Evolutionary conservation across 2,329 filamentous ascomycete species (phyloP).

Genomic region (Neopestalotiopsis clavispora): DNA sequence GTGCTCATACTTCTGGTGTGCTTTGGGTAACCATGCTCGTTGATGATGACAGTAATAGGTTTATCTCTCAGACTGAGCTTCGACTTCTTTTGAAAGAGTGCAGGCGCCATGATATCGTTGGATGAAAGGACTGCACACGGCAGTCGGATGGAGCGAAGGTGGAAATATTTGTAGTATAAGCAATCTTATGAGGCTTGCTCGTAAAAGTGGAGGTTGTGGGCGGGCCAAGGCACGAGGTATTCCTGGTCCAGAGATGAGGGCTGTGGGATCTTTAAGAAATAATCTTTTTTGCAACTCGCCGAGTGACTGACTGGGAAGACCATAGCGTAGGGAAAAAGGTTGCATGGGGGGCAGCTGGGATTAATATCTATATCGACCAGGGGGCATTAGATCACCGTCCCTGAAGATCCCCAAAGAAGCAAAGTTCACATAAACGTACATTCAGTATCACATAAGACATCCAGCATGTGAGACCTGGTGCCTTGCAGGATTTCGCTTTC

Average conservation of each 20-base stretch:
- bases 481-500: slow-evolving; percentile 27
- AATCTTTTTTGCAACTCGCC: not conserved
- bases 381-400: slow-evolving; percentile 23
- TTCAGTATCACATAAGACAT: slow-evolving; percentile 19
- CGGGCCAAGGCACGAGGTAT: not conserved
- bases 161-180: slow-evolving; percentile 9
- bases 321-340: not conserved
- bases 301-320: not conserved
- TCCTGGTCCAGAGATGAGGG: slow-evolving; percentile 1
- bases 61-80: slow-evolving; percentile 25
- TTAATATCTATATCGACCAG: slow-evolving; percentile 23
- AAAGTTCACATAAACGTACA: not conserved
- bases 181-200: slow-evolving; percentile 4
- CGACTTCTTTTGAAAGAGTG: slow-evolving; percentile 35
- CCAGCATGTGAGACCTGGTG: slow-evolving; percentile 22
- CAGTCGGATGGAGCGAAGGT: not conserved
- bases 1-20: slow-evolving; percentile 20
- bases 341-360: not conserved
- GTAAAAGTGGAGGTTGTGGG: not conserved
- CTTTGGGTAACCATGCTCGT: slow-evolving; percentile 25
- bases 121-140: not conserved
- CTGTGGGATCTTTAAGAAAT: not conserved
- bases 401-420: slow-evolving; percentile 30
- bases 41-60: slow-evolving; percentile 1
- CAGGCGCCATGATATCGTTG: slow-evolving; percentile 23